phyloP scores from a whole-genome alignment of 345 rosid genomes.

The Arabidopsis arenosa region DNA sequence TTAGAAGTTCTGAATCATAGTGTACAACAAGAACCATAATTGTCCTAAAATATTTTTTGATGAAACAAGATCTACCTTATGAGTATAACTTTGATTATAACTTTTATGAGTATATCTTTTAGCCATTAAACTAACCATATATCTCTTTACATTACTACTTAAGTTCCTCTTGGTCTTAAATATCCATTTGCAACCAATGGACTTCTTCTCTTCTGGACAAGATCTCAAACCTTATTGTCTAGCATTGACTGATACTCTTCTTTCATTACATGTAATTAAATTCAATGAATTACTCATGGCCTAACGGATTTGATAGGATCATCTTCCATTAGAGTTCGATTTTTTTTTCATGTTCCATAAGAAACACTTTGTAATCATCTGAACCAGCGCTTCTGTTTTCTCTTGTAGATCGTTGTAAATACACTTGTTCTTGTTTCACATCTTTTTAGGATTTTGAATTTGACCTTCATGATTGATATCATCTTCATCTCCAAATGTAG shows the following conservation, averaged over 20 bases:
- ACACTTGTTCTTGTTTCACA: background rate
- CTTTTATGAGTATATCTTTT: too few relatives aligned
- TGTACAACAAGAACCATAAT: too few relatives aligned
- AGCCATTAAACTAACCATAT: too few relatives aligned
- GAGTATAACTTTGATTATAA: too few relatives aligned
- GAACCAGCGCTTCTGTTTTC: background rate
- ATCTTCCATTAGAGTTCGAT: background rate
- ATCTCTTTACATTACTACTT: background rate
- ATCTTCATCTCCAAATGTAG: background rate
- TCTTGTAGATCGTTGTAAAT: background rate
- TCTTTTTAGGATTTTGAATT: background rate
- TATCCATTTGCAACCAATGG: slow-evolving; percentile 10
- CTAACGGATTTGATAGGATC: background rate
- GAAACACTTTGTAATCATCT: background rate
- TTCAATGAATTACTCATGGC: background rate
- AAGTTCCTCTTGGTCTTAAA: slow-evolving; percentile 9
- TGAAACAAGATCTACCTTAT: too few relatives aligned
- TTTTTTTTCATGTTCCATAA: background rate
- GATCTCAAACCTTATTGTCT: too few relatives aligned
- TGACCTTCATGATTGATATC: background rate
- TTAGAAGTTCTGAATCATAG: too few relatives aligned
- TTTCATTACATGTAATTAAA: too few relatives aligned
- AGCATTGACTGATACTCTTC: too few relatives aligned
- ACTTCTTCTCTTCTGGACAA: background rate
- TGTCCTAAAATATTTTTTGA: too few relatives aligned